Evolutionary conservation across 352 stramenopile genomes (phyloP).

Genomic region (Pilasporangium apinafurcum): DNA sequence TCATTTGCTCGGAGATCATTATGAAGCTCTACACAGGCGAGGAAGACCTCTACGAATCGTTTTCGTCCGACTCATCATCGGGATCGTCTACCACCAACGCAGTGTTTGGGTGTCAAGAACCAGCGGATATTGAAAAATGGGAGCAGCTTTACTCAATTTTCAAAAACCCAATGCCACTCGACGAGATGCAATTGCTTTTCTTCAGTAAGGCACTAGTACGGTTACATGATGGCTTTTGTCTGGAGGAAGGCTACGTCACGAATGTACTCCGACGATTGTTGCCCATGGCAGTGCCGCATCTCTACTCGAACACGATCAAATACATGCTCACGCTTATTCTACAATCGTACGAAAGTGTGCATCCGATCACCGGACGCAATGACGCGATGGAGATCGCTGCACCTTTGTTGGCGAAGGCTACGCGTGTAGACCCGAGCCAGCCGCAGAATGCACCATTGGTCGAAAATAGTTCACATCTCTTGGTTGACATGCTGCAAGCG

Average conservation of each 20-base stretch:
- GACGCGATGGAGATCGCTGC: slow-evolving; percentile 84
- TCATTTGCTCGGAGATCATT: slow-evolving; percentile 87
- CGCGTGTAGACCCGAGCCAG: slow-evolving; percentile 23
- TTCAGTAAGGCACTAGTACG: slow-evolving; percentile 85
- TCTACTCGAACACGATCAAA: slow-evolving; percentile 88
- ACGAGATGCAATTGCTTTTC: slow-evolving; percentile 85
- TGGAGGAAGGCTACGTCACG: slow-evolving; percentile 80
- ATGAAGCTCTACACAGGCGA: slow-evolving; percentile 88
- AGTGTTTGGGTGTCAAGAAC: slow-evolving; percentile 77
- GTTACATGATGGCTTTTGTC: slow-evolving; percentile 80
- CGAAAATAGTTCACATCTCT: slow-evolving; percentile 70
- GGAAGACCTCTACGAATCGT: slow-evolving; percentile 85
- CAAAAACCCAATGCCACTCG: slow-evolving; percentile 59
- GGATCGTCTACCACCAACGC: slow-evolving; percentile 54
- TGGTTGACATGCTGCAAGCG: slow-evolving; percentile 84
- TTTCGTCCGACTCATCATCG: slow-evolving; percentile 76
- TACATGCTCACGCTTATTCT: slow-evolving; percentile 86
- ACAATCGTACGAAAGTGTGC: slow-evolving; percentile 85
- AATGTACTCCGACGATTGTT: slow-evolving; percentile 80
- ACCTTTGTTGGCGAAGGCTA: slow-evolving; percentile 46
- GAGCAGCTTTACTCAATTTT: slow-evolving; percentile 81
- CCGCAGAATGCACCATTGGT: slow-evolving; percentile 45
- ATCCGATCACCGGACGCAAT: slow-evolving; percentile 82
- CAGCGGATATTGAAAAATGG: slow-evolving; percentile 72
- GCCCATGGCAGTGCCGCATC: slow-evolving; percentile 65